Evolutionary conservation across 2,329 filamentous ascomycete genomes (phyloP).

Genomic region (Ophiobolus disseminans): DNA sequence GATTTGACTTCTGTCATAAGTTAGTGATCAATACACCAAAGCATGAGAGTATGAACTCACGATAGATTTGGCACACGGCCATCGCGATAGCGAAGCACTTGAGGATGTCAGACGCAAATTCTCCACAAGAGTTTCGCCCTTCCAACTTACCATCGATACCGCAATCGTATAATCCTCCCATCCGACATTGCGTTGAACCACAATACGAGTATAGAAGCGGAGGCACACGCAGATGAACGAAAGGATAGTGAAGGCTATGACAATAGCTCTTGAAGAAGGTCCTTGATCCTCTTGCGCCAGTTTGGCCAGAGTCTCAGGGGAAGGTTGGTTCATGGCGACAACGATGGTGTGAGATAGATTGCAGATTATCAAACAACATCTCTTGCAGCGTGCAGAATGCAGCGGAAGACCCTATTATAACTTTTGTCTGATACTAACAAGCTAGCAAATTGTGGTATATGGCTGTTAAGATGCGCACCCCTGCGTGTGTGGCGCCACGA

Average conservation of each 20-base stretch:
- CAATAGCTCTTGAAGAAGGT: constrained; percentile 20
- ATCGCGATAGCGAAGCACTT: background rate
- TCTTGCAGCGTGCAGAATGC: background rate
- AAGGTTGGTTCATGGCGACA: constrained; percentile 19
- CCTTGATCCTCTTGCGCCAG: constrained; percentile 26
- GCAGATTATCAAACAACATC: background rate
- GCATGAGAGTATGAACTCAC: background rate
- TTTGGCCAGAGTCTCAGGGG: constrained; percentile 24
- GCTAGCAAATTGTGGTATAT: background rate
- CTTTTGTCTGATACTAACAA: background rate
- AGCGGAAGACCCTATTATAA: background rate
- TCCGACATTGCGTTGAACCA: background rate
- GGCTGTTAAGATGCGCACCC: background rate
- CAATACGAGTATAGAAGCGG: background rate
- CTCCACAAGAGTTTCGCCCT: background rate
- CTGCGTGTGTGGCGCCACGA: background rate
- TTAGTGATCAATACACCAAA: background rate
- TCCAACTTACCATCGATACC: background rate
- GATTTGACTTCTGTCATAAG: background rate
- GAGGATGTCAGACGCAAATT: background rate
- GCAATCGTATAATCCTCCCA: background rate
- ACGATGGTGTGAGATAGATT: background rate
- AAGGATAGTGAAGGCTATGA: constrained; percentile 6
- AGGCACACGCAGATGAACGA: background rate
- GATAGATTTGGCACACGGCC: background rate